phyloP scores from a whole-genome alignment of 768 basidiomycete species.

The Symmetrospora coprosmae region DNA sequence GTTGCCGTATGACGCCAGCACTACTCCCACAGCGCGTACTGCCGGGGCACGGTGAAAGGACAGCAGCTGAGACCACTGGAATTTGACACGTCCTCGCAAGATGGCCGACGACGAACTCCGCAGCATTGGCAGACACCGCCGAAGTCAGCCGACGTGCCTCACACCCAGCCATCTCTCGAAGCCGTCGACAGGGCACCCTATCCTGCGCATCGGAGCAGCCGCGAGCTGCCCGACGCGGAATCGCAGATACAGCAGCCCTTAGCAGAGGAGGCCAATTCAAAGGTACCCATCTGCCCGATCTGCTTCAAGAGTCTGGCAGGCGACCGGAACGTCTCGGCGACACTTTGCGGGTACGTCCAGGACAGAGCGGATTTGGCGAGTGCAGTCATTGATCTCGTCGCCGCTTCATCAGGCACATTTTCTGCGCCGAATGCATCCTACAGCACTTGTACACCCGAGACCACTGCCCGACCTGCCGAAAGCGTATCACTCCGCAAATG shows the following conservation, averaged over 20 bases:
- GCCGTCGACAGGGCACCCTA: no score
- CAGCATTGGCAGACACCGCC: no score
- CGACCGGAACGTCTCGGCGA: neutral
- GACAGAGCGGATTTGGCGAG: neutral
- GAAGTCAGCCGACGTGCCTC: no score
- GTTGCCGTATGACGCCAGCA: no score
- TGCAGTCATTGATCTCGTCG: neutral
- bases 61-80: no score
- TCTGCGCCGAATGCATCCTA: slow-evolving; percentile 7
- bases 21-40: no score
- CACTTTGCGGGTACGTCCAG: slow-evolving; percentile 7
- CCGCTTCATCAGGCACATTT: slow-evolving; percentile 1
- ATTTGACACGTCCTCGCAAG: no score
- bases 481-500: neutral
- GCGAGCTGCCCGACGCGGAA: neutral
- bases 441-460: neutral
- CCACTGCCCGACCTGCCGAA: neutral
- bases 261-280: neutral
- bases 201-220: neutral
- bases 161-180: no score
- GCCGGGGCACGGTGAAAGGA: no score
- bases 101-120: no score
- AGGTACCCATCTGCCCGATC: slow-evolving; percentile 6
- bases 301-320: slow-evolving; percentile 1
- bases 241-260: neutral